Evolutionary conservation across 176 grass and related monocot species (phyloP).

Genomic region (Eleusine coracana): DNA sequence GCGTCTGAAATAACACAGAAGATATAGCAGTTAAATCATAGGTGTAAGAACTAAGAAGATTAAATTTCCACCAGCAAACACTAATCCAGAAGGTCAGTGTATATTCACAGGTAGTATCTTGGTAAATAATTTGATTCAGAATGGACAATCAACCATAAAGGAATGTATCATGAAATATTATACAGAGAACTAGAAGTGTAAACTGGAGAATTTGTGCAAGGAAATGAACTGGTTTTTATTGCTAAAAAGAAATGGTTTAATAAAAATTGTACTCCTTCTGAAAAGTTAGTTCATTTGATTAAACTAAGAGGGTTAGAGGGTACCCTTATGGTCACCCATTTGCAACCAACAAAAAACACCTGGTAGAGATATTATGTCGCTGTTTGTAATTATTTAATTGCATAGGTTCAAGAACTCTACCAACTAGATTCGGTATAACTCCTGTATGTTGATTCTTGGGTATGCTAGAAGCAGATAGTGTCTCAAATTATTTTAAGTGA

Average conservation of each 20-base stretch:
- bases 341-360: conserved; percentile 1
- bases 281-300: not conserved
- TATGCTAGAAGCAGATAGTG: not conserved
- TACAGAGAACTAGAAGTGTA: not conserved
- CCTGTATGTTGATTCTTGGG: not conserved
- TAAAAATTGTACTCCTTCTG: not conserved
- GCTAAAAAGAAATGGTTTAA: not conserved
- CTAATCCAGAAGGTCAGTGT: not conserved
- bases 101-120: conserved; percentile 3
- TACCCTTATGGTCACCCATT: not conserved
- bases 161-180: not conserved
- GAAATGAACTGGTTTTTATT: not conserved
- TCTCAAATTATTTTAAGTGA: not conserved
- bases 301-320: not conserved
- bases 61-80: conserved; percentile 3
- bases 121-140: not conserved
- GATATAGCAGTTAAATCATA: conserved; percentile 25
- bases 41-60: not conserved
- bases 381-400: conserved; percentile 17
- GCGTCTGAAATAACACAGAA: conserved; percentile 58
- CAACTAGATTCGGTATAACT: not conserved
- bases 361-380: not conserved
- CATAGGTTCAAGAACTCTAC: conserved; percentile 25
- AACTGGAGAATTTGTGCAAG: not conserved
- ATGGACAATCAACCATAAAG: not conserved